Base-by-base conservation (phyloP, 1,284 basidiomycete genomes). In the Erythrobasidium hasegawianum region DNA sequence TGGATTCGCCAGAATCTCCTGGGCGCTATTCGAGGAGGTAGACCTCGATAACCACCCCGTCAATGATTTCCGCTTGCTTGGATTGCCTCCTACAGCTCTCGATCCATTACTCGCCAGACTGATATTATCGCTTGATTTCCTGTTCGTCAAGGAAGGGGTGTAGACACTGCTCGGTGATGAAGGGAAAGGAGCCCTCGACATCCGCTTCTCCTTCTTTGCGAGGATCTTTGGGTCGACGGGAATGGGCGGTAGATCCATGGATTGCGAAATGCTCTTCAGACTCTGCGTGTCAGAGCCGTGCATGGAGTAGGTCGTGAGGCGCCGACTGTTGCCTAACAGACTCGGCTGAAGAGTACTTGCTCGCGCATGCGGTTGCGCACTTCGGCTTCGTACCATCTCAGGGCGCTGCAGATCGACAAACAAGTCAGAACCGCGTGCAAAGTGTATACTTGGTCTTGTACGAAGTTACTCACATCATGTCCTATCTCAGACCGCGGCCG, bases 171-270 rank as follows among this genome's bases (percentile, higher is more conserved):
- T n/a, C 13, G 41, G 41, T 45, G 10, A 47, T n/a, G 43, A 47
- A 26, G 27, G n/a, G 18, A 16, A 26, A 38, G 62, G 24, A 9
- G 22, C 26, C 33, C 58, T 65, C 11, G 55, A 57, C 27, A 45
- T 40, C 20, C 57, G 38, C 40, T 45, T 41, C 26, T 41, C 43
- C 11, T 39, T 18, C 45, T 65, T 65, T 22, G 62, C 62, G 26
- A 58, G 45, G 24, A 65, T 33, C 38, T 65, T 65, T 2, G 62
- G 62, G 56, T 65, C 62, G 20, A 65, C 45, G 20, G 62, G 62
- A 27, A 65, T 56, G 38, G 62, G 62, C 3, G 62, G 62, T 24
- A 65, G 47, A 40, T 50, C 24, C 22, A 65, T 26, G 54, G 54
- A 41, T 52, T 57, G 20, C 62, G 39, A 10, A 53, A 58, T 11